These are phyloP conservation scores for Heterobasidion occidentale DNA, from an alignment of 1,284 basidiomycete genomes.

Conservation along the genomic window DNA sequence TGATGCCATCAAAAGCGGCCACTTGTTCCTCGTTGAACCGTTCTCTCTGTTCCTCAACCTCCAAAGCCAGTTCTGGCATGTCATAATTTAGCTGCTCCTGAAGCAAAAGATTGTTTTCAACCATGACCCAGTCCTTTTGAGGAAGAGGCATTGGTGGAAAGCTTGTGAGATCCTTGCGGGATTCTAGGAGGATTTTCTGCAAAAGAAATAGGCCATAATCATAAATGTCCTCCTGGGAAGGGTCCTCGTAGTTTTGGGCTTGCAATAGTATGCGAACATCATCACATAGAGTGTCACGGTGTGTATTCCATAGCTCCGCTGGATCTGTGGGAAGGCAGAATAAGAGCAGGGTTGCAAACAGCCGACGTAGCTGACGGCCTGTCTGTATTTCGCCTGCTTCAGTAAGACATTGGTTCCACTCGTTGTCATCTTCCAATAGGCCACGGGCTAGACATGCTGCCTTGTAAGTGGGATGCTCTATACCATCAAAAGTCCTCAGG, in stretches of 20 bases:
- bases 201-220: conserved; percentile 35
- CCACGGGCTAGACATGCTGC: too few species aligned
- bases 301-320: conserved; percentile 27
- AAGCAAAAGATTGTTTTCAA: conserved; percentile 25
- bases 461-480: too few species aligned
- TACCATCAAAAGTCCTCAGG: too few species aligned
- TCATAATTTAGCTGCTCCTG: conserved; percentile 30
- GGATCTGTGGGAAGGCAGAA: conserved; percentile 26
- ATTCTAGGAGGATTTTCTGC: conserved; percentile 18
- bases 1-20: conserved; percentile 23
- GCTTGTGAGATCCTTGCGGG: conserved; percentile 15
- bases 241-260: conserved; percentile 7
- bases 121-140: conserved; percentile 18
- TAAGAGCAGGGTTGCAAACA: conserved; percentile 33
- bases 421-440: too few species aligned
- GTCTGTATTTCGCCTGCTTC: too few species aligned
- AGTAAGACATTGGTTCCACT: too few species aligned
- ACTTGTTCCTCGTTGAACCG: conserved; percentile 31
- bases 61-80: conserved; percentile 6
- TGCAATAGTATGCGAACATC: conserved; percentile 20
- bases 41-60: neutral
- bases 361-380: conserved; percentile 25
- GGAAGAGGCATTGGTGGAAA: conserved; percentile 25
- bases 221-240: conserved; percentile 22
- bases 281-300: conserved; percentile 29